Evolutionary conservation across 2,329 filamentous ascomycete genomes (phyloP).

Genomic region (Tolypocladium paradoxum): DNA sequence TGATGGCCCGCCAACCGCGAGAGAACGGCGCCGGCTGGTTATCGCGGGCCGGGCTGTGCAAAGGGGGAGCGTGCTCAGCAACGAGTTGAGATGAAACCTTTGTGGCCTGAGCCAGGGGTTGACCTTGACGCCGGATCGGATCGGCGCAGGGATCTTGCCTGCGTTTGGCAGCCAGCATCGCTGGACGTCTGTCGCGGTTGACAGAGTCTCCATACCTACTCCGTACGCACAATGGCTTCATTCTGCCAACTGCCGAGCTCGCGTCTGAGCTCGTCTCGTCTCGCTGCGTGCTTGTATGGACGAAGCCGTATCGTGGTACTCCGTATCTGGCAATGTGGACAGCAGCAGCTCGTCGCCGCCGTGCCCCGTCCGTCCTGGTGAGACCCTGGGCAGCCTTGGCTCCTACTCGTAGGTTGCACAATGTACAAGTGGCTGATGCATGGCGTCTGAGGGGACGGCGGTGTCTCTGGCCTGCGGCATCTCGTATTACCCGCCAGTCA

Average conservation of each 20-base stretch:
- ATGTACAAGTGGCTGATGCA: background rate
- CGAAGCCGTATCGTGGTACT: too few relatives aligned
- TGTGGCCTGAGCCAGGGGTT: background rate
- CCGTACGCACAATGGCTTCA: too few relatives aligned
- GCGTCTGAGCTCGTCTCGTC: background rate
- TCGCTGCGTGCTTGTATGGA: background rate
- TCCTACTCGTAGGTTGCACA: background rate
- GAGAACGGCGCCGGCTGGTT: background rate
- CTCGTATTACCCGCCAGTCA: background rate
- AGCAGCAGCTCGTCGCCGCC: background rate
- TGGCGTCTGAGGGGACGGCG: background rate
- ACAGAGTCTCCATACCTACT: too few relatives aligned
- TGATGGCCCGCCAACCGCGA: background rate
- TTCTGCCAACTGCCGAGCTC: constrained; percentile 1
- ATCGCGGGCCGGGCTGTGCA: background rate
- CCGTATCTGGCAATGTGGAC: too few relatives aligned
- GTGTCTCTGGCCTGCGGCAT: constrained; percentile 3
- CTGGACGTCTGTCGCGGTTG: too few relatives aligned
- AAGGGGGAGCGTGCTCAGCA: background rate
- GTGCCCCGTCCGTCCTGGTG: background rate
- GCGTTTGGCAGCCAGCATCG: background rate
- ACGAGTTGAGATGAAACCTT: constrained; percentile 8
- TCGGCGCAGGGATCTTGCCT: constrained; percentile 6
- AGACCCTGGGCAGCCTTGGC: background rate
- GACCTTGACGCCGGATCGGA: constrained; percentile 1